Percentiles rank a stretch among this genome's conserved stretches.
Conservation (phyloP, 164 flowering plant species). For the Magnolia changhungtana region DNA sequence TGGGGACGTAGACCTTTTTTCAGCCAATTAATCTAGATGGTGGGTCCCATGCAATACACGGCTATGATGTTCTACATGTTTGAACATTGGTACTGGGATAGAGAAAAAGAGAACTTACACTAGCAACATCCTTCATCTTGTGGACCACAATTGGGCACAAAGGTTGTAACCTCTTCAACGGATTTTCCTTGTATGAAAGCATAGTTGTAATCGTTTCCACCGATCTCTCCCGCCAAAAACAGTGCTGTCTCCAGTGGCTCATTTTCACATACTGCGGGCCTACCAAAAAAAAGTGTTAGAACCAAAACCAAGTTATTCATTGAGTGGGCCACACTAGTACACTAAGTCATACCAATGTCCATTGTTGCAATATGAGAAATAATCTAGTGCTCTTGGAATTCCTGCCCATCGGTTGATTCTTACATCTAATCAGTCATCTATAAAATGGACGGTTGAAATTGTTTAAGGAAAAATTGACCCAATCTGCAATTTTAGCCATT, state of each 20-base stretch:
- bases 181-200: constrained; percentile 9
- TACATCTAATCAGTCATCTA: no score
- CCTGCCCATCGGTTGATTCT: no score
- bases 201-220: constrained; percentile 9
- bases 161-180: constrained; percentile 3
- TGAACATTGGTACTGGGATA: not conserved
- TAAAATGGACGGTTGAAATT: no score
- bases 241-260: not conserved
- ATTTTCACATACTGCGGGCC: not conserved
- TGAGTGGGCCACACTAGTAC: no score
- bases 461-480: no score
- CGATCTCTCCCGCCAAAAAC: constrained; percentile 11
- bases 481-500: no score
- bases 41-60: not conserved
- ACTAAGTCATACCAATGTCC: no score
- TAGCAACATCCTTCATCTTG: not conserved
- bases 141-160: constrained; percentile 2
- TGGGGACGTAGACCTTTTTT: not conserved
- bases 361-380: no score
- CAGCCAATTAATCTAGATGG: not conserved
- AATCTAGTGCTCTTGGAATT: no score
- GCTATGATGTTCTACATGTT: not conserved
- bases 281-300: no score
- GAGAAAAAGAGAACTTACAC: constrained; percentile 3
- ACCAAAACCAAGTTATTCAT: no score